Evolutionary conservation across 305 asterid genomes (phyloP).

Genomic region (Coffea humblotiana): DNA sequence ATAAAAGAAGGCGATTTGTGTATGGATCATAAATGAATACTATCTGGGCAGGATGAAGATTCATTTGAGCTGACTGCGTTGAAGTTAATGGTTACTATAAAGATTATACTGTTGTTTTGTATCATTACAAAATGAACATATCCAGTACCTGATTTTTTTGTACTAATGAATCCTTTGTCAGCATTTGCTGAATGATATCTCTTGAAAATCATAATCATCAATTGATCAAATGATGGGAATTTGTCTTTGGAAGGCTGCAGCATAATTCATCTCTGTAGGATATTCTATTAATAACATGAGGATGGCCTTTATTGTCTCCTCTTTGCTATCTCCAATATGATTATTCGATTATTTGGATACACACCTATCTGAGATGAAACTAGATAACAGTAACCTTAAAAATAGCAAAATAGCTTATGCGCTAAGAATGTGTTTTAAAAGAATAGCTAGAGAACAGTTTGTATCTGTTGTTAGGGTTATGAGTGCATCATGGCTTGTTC

Average conservation of each 20-base stretch:
- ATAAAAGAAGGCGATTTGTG: not conserved
- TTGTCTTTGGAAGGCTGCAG: too few species aligned
- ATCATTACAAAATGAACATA: not conserved
- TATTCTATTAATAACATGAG: not conserved
- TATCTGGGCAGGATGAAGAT: not conserved
- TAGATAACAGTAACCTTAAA: too few species aligned
- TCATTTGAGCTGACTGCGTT: not conserved
- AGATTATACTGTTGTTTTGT: too few species aligned
- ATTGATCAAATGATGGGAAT: too few species aligned
- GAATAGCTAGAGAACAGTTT: too few species aligned
- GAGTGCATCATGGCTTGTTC: too few species aligned
- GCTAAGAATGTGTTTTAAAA: too few species aligned
- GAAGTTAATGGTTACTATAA: not conserved
- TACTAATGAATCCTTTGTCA: not conserved
- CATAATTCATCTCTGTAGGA: not conserved
- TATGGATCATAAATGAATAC: not conserved
- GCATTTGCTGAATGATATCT: not conserved
- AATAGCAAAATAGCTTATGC: too few species aligned
- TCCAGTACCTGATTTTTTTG: not conserved
- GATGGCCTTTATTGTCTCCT: not conserved
- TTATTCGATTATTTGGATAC: too few species aligned
- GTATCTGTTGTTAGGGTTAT: too few species aligned
- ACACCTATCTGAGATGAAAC: too few species aligned
- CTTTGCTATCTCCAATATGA: too few species aligned
- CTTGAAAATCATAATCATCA: not conserved